phyloP scores from a whole-genome alignment of 2,329 filamentous ascomycete species.

The Cladosporium colombiae region DNA sequence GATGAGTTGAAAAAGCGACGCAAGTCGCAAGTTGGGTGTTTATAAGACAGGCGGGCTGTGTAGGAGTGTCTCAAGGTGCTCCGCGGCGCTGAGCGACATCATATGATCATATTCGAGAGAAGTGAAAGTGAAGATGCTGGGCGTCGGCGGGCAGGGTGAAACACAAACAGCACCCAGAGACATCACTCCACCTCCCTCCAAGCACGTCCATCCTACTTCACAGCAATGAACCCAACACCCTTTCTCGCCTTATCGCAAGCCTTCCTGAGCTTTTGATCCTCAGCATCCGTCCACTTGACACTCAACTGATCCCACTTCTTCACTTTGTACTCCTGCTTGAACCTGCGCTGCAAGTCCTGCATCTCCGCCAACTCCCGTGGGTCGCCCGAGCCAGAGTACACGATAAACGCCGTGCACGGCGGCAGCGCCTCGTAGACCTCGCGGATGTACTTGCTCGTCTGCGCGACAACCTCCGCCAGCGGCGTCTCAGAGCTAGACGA shows the following conservation, averaged over 20 bases:
- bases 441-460: conserved; percentile 54
- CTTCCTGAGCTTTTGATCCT: conserved; percentile 59
- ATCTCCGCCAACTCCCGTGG: conserved; percentile 58
- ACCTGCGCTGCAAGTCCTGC: conserved; percentile 57
- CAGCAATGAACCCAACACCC: conserved; percentile 60
- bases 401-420: conserved; percentile 60
- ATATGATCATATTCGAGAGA: background rate
- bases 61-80: no score
- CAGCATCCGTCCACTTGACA: conserved; percentile 65
- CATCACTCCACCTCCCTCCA: no score
- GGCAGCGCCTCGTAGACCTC: conserved; percentile 59
- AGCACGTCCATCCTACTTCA: conserved; percentile 47
- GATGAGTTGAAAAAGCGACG: background rate
- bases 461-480: conserved; percentile 50
- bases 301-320: conserved; percentile 65
- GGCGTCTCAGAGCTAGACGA: conserved; percentile 21
- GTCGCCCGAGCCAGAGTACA: conserved; percentile 66
- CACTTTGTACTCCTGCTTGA: conserved; percentile 58
- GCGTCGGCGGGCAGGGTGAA: no score
- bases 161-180: no score
- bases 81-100: background rate
- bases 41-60: background rate
- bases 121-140: background rate
- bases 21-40: background rate
- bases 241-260: conserved; percentile 59